Evolutionary conservation across 345 rosid genomes (phyloP).

Genomic region (Eucalyptus curtisii): DNA sequence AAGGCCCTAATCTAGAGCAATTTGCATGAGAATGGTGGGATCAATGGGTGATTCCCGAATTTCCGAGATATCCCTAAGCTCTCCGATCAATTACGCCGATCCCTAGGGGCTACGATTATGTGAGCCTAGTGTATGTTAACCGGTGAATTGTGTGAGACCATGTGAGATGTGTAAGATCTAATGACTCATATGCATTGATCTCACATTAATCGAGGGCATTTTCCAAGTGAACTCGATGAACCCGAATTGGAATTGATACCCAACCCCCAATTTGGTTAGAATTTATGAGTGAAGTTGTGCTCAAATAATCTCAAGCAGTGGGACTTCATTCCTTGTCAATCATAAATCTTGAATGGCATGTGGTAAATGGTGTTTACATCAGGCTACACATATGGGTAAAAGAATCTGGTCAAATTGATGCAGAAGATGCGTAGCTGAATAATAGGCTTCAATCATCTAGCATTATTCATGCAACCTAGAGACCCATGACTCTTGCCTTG

Average conservation of each 20-base stretch:
- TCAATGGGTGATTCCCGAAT: background rate
- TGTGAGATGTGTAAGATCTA: background rate
- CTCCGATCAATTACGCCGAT: fast-evolving
- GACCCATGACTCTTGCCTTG: background rate
- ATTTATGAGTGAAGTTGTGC: too few species aligned
- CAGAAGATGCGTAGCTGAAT: background rate
- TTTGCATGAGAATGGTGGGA: background rate
- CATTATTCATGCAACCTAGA: background rate
- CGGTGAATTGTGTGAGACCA: background rate
- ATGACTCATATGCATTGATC: background rate
- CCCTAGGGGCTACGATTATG: background rate
- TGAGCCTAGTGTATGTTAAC: background rate
- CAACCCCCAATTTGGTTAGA: too few species aligned
- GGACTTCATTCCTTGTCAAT: background rate
- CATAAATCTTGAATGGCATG: background rate
- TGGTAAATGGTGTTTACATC: background rate
- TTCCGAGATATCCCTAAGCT: fast-evolving
- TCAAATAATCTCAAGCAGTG: background rate
- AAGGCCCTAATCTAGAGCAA: background rate
- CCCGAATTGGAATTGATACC: background rate
- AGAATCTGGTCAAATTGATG: background rate
- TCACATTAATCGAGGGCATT: background rate
- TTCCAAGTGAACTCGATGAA: background rate
- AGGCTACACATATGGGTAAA: background rate
- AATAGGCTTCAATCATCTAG: background rate